Percentiles rank a stretch among this genome's conserved stretches.
Evolutionary conservation across 1,284 basidiomycete genomes (phyloP).

Genomic region (Cryptococcus sp.): DNA sequence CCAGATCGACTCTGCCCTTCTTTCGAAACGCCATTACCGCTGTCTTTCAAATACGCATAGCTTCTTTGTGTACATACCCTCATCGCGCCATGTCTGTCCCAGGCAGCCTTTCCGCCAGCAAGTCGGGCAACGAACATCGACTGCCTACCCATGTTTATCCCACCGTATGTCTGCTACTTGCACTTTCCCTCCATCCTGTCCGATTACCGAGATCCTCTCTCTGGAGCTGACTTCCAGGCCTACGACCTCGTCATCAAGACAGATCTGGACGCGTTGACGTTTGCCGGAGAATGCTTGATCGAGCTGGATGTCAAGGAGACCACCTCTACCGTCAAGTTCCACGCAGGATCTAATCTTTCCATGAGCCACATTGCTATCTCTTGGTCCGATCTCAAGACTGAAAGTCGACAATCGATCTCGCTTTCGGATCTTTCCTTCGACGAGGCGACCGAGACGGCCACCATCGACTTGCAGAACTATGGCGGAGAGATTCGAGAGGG

Average conservation of each 20-base stretch:
- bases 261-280: conserved; percentile 63
- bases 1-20: no score
- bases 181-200: neutral
- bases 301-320: conserved; percentile 67
- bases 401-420: conserved; percentile 51
- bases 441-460: conserved; percentile 59
- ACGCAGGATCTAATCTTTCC: conserved; percentile 60
- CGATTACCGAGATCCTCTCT: neutral
- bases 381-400: conserved; percentile 55
- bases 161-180: conserved; percentile 12
- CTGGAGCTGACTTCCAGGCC: conserved; percentile 47
- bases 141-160: conserved; percentile 62
- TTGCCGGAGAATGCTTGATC: conserved; percentile 72
- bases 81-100: no score
- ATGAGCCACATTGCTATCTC: conserved; percentile 64
- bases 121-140: conserved; percentile 53
- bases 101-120: conserved; percentile 16
- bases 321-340: conserved; percentile 62
- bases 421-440: conserved; percentile 52
- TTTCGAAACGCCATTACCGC: no score
- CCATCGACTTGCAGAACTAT: conserved; percentile 58
- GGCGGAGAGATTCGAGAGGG: conserved; percentile 60
- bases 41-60: no score
- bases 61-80: no score
- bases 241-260: conserved; percentile 79